Conservation (phyloP, 2,329 filamentous ascomycete genomes). For the Chaetomium sp. region DNA sequence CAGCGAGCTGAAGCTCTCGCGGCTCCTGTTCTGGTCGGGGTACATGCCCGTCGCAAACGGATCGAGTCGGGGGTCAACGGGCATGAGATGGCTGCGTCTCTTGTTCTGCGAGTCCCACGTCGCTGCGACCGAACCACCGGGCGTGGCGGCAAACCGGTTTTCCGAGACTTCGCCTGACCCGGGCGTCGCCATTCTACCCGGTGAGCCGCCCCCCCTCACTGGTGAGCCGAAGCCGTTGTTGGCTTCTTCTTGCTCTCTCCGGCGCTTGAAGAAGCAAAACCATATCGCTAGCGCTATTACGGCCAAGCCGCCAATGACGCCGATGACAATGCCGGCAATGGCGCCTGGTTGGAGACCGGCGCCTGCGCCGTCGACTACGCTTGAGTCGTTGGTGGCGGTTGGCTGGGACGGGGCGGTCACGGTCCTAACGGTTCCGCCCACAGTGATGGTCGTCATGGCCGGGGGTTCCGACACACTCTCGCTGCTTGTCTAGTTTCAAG, state of each 20-base stretch:
- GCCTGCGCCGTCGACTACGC: constrained; percentile 24
- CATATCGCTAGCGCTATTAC: constrained; percentile 47
- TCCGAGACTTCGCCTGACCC: constrained; percentile 38
- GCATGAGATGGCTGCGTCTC: constrained; percentile 56
- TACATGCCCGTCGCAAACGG: constrained; percentile 62
- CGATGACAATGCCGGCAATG: constrained; percentile 56
- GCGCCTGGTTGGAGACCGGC: constrained; percentile 49
- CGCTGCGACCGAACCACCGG: constrained; percentile 14
- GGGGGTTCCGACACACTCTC: constrained; percentile 39
- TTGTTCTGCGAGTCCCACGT: constrained; percentile 43
- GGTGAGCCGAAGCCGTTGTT: constrained; percentile 49
- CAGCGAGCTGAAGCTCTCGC: constrained; percentile 64
- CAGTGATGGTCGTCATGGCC: constrained; percentile 56
- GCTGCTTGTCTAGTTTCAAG: constrained; percentile 18
- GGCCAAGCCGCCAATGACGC: constrained; percentile 50
- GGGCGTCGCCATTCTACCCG: constrained; percentile 49
- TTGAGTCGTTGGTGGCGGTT: constrained; percentile 27
- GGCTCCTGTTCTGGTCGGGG: constrained; percentile 56
- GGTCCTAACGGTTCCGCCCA: constrained; percentile 55
- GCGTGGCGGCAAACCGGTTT: constrained; percentile 12
- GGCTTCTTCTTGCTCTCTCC: constrained; percentile 48
- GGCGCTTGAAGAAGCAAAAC: constrained; percentile 40
- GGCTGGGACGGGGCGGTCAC: constrained; percentile 54
- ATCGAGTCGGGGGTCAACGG: constrained; percentile 65
- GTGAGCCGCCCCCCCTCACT: constrained; percentile 54